phyloP scores from a whole-genome alignment of 2,329 filamentous ascomycete genomes.

The Neurospora crassa region DNA sequence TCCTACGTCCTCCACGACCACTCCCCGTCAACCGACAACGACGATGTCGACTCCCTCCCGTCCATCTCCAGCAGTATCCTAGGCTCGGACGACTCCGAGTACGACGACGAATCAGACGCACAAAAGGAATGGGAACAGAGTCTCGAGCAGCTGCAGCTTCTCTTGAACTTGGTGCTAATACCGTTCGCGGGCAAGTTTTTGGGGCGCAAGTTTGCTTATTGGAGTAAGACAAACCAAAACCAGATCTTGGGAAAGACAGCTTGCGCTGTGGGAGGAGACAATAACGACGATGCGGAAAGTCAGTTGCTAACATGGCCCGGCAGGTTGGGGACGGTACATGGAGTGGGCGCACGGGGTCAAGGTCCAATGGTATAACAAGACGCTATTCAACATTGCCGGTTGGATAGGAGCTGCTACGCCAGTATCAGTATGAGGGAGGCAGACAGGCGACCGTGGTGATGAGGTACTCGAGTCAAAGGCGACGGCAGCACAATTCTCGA shows the following conservation, averaged over 20 bases:
- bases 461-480: not conserved
- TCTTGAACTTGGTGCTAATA: slow-evolving; percentile 89
- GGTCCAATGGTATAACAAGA: slow-evolving; percentile 54
- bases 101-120: slow-evolving; percentile 65
- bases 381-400: slow-evolving; percentile 52
- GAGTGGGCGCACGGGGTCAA: slow-evolving; percentile 83
- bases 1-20: slow-evolving; percentile 43
- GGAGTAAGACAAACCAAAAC: slow-evolving; percentile 59
- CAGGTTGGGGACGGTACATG: slow-evolving; percentile 92
- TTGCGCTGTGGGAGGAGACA: not conserved
- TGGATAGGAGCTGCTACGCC: slow-evolving; percentile 50
- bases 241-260: not conserved
- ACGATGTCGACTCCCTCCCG: slow-evolving; percentile 55
- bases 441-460: slow-evolving; percentile 1
- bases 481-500: not conserved
- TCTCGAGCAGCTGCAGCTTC: slow-evolving; percentile 83
- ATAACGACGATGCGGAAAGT: not conserved
- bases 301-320: slow-evolving; percentile 9
- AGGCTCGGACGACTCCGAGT: slow-evolving; percentile 36
- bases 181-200: slow-evolving; percentile 93
- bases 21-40: slow-evolving; percentile 29
- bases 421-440: slow-evolving; percentile 25
- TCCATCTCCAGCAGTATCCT: slow-evolving; percentile 45
- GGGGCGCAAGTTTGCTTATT: slow-evolving; percentile 89
- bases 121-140: slow-evolving; percentile 93